Evolutionary conservation across 2,329 filamentous ascomycete species (phyloP).

Genomic region (Colletotrichum camelliae): DNA sequence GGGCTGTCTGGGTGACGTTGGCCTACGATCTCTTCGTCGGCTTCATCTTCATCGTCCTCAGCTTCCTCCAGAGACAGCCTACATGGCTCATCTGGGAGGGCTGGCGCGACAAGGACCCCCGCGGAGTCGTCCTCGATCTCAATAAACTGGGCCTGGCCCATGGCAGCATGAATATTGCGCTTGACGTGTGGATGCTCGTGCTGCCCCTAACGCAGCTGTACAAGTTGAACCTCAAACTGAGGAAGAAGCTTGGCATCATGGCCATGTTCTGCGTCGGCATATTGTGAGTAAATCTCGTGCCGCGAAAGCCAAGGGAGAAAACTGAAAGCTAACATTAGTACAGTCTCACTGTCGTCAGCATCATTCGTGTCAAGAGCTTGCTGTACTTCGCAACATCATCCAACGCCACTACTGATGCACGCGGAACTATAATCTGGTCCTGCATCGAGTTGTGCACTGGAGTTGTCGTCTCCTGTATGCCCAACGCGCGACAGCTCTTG

Average conservation of each 20-base stretch:
- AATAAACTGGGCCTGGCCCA: conserved; percentile 43
- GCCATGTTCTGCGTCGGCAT: conserved; percentile 41
- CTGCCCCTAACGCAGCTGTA: conserved; percentile 43
- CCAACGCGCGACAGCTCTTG: background rate
- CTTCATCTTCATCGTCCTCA: conserved; percentile 37
- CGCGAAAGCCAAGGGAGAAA: background rate
- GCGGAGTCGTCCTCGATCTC: conserved; percentile 37
- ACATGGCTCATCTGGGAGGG: conserved; percentile 48
- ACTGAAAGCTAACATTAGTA: background rate
- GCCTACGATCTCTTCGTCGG: conserved; percentile 1
- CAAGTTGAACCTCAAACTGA: conserved; percentile 33
- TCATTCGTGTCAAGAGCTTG: conserved; percentile 34
- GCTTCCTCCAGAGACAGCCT: conserved; percentile 46
- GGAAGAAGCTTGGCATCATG: conserved; percentile 40
- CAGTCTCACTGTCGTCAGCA: conserved; percentile 36
- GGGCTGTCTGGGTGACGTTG: conserved; percentile 24
- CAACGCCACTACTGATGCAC: conserved; percentile 1
- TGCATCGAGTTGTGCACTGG: background rate
- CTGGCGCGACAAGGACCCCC: conserved; percentile 24
- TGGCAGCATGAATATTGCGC: conserved; percentile 47
- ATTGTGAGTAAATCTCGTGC: background rate
- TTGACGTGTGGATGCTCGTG: conserved; percentile 47
- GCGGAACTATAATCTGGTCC: background rate
- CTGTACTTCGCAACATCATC: conserved; percentile 45
- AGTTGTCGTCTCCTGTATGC: background rate